These are phyloP conservation scores for Lecanoromycetidae sp. DNA, from an alignment of 2,329 filamentous ascomycete genomes.

Conservation along the genomic window DNA sequence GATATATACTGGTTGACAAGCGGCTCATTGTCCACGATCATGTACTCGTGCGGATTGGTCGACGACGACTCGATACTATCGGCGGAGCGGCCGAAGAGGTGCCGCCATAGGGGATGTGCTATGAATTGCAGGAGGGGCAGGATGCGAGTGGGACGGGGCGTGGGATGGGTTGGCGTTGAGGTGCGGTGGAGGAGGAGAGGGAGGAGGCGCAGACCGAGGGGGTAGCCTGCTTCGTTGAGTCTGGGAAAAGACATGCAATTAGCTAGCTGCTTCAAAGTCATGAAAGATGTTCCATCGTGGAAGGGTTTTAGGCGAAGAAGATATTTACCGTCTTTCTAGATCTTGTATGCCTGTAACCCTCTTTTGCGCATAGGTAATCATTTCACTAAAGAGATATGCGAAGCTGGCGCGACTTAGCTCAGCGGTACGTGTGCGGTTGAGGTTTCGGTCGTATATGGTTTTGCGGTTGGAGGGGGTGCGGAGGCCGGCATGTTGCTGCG, in stretches of 20 bases:
- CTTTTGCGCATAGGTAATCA: slow-evolving; percentile 89
- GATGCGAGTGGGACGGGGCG: slow-evolving; percentile 61
- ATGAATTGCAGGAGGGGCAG: slow-evolving; percentile 90
- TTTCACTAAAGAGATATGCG: slow-evolving; percentile 90
- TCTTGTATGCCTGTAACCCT: slow-evolving; percentile 87
- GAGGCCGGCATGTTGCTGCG: slow-evolving; percentile 44
- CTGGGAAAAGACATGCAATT: slow-evolving; percentile 34
- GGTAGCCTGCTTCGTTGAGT: slow-evolving; percentile 82
- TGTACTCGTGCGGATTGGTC: slow-evolving; percentile 84
- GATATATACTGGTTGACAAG: slow-evolving; percentile 92
- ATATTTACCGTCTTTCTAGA: slow-evolving; percentile 67
- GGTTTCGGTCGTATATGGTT: slow-evolving; percentile 91
- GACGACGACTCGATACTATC: slow-evolving; percentile 82
- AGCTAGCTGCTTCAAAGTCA: not conserved
- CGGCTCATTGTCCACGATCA: slow-evolving; percentile 98
- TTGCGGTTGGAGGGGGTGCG: slow-evolving; percentile 88
- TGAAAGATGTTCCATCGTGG: not conserved
- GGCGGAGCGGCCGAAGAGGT: slow-evolving; percentile 81
- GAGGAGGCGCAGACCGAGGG: slow-evolving; percentile 84
- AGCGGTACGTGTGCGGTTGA: slow-evolving; percentile 77
- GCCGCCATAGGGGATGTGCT: slow-evolving; percentile 80
- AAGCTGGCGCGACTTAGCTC: slow-evolving; percentile 91
- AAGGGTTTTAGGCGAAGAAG: not conserved
- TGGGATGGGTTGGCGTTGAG: slow-evolving; percentile 50
- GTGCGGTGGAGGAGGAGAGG: slow-evolving; percentile 84